Base-by-base conservation (phyloP, 208 protist genomes). In the Acanthamoeba royreba region DNA sequence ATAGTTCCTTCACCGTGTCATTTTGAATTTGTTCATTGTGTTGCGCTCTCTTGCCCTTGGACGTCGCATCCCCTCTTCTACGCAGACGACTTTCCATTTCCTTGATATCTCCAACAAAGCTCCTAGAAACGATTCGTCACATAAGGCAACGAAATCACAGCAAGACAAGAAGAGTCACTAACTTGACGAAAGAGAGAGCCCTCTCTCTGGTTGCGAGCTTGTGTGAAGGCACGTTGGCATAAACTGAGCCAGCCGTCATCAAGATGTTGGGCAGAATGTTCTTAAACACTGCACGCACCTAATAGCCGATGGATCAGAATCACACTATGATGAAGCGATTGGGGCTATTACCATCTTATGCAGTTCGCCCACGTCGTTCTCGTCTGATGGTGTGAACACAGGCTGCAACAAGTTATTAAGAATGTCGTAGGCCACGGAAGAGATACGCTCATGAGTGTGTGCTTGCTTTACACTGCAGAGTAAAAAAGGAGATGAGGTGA, bases 201-300 rank as follows among this genome's bases (percentile, higher is more conserved):
- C 55, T 40, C 42, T 92, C 86, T 42, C 86, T 40, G 9, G 55
- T 92, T 7, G 49, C 58, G 22, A 92, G 40, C 55, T 92, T 92
- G 49, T 92, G 86, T 11, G 38, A 15, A 3, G 86, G 58, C 25
- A 77, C 2, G 53, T 25, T 58, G 4, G n/a, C 47, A 46, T 58
- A 49, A 17, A 3, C 38, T 1, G 77, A 4, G 4, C 45, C 77
- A 42, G 45, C 35, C 13, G 35, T 92, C 86, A 92, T 92, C 38
- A 92, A 40, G 22, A 92, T 66, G 55, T 92, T 92, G 1, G 86
- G 58, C 8, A 92, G 58, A 15, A 92, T n/a, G 46, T 92, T 66
- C n/a, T 92, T 92, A 49, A 92, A 92, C 38, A 92, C 58, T 13
- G 66, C 58, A 13, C 77, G 42, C 43, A 87, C 66, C 66, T 77